Evolutionary conservation across 352 stramenopile genomes (phyloP).

Genomic region (Nannochloropsis limnetica): DNA sequence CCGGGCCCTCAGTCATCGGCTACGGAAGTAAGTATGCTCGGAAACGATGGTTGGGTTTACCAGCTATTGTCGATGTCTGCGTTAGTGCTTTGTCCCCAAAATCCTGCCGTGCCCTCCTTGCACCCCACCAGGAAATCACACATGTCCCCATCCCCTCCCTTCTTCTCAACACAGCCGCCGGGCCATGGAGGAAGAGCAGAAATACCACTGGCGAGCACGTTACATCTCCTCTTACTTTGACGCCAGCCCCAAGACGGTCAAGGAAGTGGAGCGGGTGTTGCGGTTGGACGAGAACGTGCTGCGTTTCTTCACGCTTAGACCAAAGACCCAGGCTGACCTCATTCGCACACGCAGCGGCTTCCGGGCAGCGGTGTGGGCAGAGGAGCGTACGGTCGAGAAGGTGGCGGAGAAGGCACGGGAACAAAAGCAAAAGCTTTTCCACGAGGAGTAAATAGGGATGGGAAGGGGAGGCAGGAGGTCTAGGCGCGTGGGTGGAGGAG

Average conservation of each 20-base stretch:
- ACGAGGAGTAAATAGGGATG: not conserved
- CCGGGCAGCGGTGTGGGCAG: not conserved
- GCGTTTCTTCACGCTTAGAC: constrained; percentile 16
- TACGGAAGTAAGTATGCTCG: constrained; percentile 2
- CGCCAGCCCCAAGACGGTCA: constrained; percentile 5
- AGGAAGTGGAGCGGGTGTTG: constrained; percentile 16
- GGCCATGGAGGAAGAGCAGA: constrained; percentile 32
- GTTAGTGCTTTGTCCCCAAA: not conserved
- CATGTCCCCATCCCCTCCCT: not conserved
- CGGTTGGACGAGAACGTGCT: constrained; percentile 32
- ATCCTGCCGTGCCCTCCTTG: not conserved
- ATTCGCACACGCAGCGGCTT: constrained; percentile 14
- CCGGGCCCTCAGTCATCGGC: constrained; percentile 9
- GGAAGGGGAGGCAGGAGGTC: not conserved
- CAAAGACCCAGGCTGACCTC: constrained; percentile 31
- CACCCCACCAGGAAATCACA: not conserved
- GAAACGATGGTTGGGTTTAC: not conserved
- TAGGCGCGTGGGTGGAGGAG: not conserved
- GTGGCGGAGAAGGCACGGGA: not conserved
- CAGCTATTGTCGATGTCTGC: not conserved
- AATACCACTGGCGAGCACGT: constrained; percentile 14
- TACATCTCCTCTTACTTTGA: constrained; percentile 30
- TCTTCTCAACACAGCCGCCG: constrained; percentile 16
- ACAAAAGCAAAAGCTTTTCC: constrained; percentile 2
- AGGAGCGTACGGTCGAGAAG: not conserved